A percentile compares a stretch with the other conserved stretches of the same genome.
Evolutionary conservation across 2,329 filamentous ascomycete species (phyloP).

Genomic region (Colletotrichum endophyticum): DNA sequence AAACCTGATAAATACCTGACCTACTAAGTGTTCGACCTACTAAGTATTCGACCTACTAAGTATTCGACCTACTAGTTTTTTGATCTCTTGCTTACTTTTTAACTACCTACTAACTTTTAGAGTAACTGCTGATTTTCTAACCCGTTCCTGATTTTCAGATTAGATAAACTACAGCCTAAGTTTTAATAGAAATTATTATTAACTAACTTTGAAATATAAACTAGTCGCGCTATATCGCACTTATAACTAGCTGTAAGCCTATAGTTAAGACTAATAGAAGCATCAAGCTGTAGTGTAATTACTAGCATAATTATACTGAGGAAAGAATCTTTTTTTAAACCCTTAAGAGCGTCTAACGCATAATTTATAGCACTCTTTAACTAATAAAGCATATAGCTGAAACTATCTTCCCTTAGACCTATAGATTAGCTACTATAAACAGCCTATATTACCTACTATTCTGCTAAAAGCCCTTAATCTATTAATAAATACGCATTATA

Average conservation of each 20-base stretch:
- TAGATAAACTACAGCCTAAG: background rate
- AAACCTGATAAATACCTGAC: no score
- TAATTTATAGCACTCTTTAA: background rate
- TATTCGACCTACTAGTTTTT: no score
- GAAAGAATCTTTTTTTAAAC: background rate
- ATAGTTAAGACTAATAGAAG: background rate
- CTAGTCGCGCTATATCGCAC: background rate
- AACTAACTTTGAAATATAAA: background rate
- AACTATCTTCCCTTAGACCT: background rate
- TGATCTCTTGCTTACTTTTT: background rate
- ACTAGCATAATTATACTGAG: background rate
- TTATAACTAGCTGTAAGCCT: background rate
- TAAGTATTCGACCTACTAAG: no score
- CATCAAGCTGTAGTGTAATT: background rate
- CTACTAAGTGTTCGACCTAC: no score
- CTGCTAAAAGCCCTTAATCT: no score
- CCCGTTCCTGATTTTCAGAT: background rate
- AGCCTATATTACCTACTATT: background rate
- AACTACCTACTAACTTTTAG: background rate
- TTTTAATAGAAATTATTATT: background rate
- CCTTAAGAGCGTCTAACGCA: background rate
- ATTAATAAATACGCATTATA: no score
- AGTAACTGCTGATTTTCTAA: background rate
- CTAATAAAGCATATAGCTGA: background rate
- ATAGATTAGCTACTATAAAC: background rate